Evolutionary conservation across 495 filamentous ascomycete species (phyloP).

Genomic region (Umbilicaria muhlenbergii): DNA sequence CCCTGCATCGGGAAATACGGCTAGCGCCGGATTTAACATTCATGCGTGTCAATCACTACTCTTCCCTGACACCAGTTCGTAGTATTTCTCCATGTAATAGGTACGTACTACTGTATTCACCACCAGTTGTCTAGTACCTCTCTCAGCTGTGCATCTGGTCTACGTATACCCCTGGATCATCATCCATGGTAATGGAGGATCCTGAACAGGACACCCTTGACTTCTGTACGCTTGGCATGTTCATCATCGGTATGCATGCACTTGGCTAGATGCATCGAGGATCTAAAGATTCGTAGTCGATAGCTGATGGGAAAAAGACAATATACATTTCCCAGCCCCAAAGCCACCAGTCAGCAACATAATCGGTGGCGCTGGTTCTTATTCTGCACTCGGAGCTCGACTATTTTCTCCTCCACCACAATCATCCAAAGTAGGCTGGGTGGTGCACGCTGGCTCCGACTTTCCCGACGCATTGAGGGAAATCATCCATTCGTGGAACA

Average conservation of each 20-base stretch:
- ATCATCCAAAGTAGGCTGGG: slow-evolving; percentile 59
- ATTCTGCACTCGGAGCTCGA: slow-evolving; percentile 74
- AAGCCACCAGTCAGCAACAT: slow-evolving; percentile 50
- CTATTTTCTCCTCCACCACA: slow-evolving; percentile 54
- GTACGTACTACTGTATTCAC: no score
- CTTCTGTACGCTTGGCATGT: slow-evolving; percentile 87
- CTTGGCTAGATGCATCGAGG: neutral
- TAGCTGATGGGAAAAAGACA: slow-evolving; percentile 38
- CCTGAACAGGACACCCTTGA: slow-evolving; percentile 29
- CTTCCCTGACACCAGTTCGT: no score
- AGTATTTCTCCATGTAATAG: no score
- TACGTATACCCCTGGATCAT: no score
- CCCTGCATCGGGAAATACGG: no score
- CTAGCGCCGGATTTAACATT: no score
- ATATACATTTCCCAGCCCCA: slow-evolving; percentile 64
- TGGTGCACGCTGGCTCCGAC: slow-evolving; percentile 78
- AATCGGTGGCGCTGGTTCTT: slow-evolving; percentile 76
- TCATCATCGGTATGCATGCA: slow-evolving; percentile 62
- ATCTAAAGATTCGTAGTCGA: slow-evolving; percentile 3
- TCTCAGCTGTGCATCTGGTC: no score
- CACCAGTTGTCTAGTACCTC: no score
- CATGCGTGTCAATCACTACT: no score
- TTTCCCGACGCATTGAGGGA: slow-evolving; percentile 53
- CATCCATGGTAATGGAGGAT: neutral
- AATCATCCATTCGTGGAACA: slow-evolving; percentile 55